Evolutionary conservation across 225 moss, liverwort and hornwort species (phyloP).

Genomic region (Climacium dendroides): DNA sequence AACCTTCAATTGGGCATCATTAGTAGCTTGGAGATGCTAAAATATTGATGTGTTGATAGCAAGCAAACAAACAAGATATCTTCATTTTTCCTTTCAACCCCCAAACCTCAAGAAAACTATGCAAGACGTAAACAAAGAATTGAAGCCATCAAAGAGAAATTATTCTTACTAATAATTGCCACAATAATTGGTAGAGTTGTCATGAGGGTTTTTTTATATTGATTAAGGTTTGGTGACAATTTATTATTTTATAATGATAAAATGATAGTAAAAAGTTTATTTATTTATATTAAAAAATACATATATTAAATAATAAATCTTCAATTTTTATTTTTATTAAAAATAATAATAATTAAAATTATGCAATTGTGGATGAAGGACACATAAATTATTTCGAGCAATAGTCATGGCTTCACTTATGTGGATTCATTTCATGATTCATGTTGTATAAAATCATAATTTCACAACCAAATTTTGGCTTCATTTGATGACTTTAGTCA

Average conservation of each 20-base stretch:
- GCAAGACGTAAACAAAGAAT: too few relatives aligned
- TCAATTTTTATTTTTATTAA: not conserved
- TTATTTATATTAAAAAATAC: not conserved
- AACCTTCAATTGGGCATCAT: too few relatives aligned
- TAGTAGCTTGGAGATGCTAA: too few relatives aligned
- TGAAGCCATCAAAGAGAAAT: not conserved
- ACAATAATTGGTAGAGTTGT: not conserved
- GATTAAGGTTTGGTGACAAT: not conserved
- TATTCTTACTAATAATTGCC: not conserved
- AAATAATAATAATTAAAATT: too few relatives aligned
- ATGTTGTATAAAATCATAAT: not conserved
- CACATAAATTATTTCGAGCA: not conserved
- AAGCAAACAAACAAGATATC: too few relatives aligned
- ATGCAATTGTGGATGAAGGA: not conserved
- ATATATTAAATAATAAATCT: not conserved
- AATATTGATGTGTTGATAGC: too few relatives aligned
- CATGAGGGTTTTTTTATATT: not conserved
- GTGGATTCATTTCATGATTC: not conserved
- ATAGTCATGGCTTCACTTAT: not conserved
- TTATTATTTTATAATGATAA: not conserved
- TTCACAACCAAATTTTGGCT: rapidly evolving
- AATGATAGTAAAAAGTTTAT: rapidly evolving
- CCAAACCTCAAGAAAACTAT: too few relatives aligned
- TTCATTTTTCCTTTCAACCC: too few relatives aligned
- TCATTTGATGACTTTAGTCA: not conserved